These are phyloP conservation scores for Phytopythium oedochilum DNA, from an alignment of 352 stramenopile species.

Conservation along the genomic window DNA sequence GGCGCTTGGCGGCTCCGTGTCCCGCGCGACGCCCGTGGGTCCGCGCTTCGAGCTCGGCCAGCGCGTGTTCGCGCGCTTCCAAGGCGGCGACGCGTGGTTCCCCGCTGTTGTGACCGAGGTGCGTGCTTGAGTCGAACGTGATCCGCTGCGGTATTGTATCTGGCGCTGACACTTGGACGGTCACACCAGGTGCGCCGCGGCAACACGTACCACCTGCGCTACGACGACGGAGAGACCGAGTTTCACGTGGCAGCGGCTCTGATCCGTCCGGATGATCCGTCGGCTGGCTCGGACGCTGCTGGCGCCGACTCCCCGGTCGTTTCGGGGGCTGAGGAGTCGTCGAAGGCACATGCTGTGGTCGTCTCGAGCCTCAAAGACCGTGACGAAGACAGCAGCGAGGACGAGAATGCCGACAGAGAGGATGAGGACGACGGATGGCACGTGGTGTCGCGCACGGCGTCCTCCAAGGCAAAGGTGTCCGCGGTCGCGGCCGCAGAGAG, in stretches of 20 bases:
- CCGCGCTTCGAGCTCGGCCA: slow-evolving; percentile 31
- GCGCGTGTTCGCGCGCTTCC: slow-evolving; percentile 55
- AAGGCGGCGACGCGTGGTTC: slow-evolving; percentile 56
- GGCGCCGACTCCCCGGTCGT: too few relatives aligned
- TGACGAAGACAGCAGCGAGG: neutral
- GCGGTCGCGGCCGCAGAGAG: slow-evolving; percentile 6
- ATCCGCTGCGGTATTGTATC: neutral
- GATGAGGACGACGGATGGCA: slow-evolving; percentile 71
- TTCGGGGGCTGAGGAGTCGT: too few relatives aligned
- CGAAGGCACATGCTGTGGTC: neutral
- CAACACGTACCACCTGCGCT: slow-evolving; percentile 69
- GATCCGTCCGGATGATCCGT: slow-evolving; percentile 16
- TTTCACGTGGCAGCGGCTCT: slow-evolving; percentile 53
- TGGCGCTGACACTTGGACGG: neutral
- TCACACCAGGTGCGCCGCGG: slow-evolving; percentile 35
- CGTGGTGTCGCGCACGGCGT: slow-evolving; percentile 26
- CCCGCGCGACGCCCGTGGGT: slow-evolving; percentile 13
- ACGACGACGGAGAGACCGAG: slow-evolving; percentile 75
- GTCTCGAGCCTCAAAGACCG: neutral
- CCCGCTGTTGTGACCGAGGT: slow-evolving; percentile 61
- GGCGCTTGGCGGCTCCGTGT: slow-evolving; percentile 30
- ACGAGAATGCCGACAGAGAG: slow-evolving; percentile 8
- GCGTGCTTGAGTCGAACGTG: neutral
- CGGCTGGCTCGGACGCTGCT: neutral
- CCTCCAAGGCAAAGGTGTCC: slow-evolving; percentile 10